Evolutionary conservation across 306 rosid species (phyloP).

Genomic region (Quercus suber): DNA sequence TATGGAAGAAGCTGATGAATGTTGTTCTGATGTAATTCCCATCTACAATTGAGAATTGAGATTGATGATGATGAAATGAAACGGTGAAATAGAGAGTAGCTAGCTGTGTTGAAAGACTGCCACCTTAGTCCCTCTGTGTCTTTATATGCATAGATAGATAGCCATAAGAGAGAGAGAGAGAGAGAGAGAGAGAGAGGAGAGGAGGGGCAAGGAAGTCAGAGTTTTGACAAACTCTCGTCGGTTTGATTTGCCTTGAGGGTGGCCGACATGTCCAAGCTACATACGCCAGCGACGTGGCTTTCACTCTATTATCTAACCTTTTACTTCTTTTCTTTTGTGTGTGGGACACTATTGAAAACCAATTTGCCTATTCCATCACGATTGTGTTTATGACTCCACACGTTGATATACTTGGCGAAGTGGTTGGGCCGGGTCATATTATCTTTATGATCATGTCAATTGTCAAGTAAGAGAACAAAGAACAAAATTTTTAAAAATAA

Average conservation of each 20-base stretch:
- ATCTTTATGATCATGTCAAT: no score
- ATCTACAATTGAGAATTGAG: slow-evolving; percentile 14
- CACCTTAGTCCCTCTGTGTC: slow-evolving; percentile 29
- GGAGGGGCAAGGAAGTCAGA: slow-evolving; percentile 17
- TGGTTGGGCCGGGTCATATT: no score
- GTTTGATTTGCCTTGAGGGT: slow-evolving; percentile 55
- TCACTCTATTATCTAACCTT: slow-evolving; percentile 11
- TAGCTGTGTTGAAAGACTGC: slow-evolving; percentile 24
- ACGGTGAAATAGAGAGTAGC: no score
- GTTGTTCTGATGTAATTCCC: slow-evolving; percentile 33
- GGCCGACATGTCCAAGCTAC: slow-evolving; percentile 55
- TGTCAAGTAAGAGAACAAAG: no score
- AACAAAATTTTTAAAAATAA: no score
- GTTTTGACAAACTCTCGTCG: slow-evolving; percentile 12
- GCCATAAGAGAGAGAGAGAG: neutral
- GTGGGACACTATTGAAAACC: slow-evolving; percentile 19
- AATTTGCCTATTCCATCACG: no score
- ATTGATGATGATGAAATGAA: no score
- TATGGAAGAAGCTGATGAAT: slow-evolving; percentile 46
- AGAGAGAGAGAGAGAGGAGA: neutral
- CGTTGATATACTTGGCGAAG: no score
- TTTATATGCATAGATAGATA: slow-evolving; percentile 5
- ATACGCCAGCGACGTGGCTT: slow-evolving; percentile 32
- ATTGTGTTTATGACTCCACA: no score
- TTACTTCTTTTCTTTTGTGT: slow-evolving; percentile 26